Conservation (phyloP, 257 asterid genomes). For the Verbena officinalis region DNA sequence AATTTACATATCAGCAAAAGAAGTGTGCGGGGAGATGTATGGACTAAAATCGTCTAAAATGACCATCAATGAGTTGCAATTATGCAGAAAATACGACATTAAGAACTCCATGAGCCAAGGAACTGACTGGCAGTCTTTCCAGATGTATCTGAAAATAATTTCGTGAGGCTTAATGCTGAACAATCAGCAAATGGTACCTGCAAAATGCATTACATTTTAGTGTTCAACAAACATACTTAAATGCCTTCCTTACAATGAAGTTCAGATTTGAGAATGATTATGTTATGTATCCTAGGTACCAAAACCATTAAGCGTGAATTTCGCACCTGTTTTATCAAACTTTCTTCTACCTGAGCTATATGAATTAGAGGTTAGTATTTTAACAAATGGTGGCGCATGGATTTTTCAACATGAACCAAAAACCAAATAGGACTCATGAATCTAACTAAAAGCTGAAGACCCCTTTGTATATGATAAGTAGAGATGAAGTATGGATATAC, state of each 20-base stretch:
- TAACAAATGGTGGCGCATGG: neutral
- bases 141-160: constrained; percentile 1
- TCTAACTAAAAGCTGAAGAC: neutral
- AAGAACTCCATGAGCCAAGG: constrained; percentile 2
- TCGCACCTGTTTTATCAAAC: neutral
- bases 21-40: neutral
- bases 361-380: neutral
- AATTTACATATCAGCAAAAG: neutral
- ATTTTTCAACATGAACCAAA: neutral
- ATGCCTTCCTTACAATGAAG: neutral
- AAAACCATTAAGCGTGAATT: neutral
- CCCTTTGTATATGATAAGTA: neutral
- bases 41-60: constrained; percentile 3
- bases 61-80: constrained; percentile 2
- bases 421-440: neutral
- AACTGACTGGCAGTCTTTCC: constrained; percentile 1
- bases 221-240: constrained; percentile 10
- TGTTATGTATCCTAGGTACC: neutral
- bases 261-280: neutral
- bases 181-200: constrained; percentile 33
- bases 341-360: constrained; percentile 2
- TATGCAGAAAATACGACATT: neutral
- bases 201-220: constrained; percentile 12
- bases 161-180: constrained; percentile 16
- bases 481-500: neutral